phyloP scores from a whole-genome alignment of 495 filamentous ascomycete genomes.

The Oidiodendron maius region DNA sequence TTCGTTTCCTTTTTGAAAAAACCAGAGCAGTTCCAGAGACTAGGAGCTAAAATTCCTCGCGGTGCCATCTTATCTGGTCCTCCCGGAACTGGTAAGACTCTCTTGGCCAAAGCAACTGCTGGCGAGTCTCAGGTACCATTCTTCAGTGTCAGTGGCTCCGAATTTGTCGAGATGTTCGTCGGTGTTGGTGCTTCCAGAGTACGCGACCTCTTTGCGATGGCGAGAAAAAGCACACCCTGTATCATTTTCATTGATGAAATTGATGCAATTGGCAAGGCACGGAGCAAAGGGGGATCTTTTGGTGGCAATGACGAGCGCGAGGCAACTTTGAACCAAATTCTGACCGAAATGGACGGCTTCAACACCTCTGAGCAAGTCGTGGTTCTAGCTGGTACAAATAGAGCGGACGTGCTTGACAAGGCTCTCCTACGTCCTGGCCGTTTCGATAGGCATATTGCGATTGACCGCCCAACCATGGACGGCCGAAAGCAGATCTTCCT shows the following conservation, averaged over 20 bases:
- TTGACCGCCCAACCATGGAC: slow-evolving; percentile 93
- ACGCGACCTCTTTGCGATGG: slow-evolving; percentile 89
- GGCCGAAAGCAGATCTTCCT: slow-evolving; percentile 93
- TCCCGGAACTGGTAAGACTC: slow-evolving; percentile 95
- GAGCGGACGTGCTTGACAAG: slow-evolving; percentile 89
- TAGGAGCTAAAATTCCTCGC: slow-evolving; percentile 95
- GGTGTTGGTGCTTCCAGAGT: slow-evolving; percentile 95
- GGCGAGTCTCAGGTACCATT: slow-evolving; percentile 97
- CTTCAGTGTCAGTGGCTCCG: slow-evolving; percentile 95
- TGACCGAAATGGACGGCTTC: slow-evolving; percentile 99
- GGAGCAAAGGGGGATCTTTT: slow-evolving; percentile 57
- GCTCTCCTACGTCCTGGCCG: slow-evolving; percentile 94
- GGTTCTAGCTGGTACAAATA: slow-evolving; percentile 95
- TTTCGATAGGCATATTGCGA: slow-evolving; percentile 91
- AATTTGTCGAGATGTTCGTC: slow-evolving; percentile 99
- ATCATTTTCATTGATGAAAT: slow-evolving; percentile 99
- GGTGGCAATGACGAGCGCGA: slow-evolving; percentile 95
- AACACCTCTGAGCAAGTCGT: slow-evolving; percentile 96
- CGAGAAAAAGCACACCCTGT: slow-evolving; percentile 91
- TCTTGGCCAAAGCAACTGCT: slow-evolving; percentile 94
- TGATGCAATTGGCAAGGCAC: slow-evolving; percentile 90
- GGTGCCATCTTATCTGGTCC: slow-evolving; percentile 95
- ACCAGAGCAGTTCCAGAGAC: slow-evolving; percentile 81
- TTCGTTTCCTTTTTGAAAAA: slow-evolving; percentile 95
- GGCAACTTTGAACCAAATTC: slow-evolving; percentile 92